These are phyloP conservation scores for Phytophthora ramorum DNA, from an alignment of 352 stramenopile genomes.

Conservation along the genomic window DNA sequence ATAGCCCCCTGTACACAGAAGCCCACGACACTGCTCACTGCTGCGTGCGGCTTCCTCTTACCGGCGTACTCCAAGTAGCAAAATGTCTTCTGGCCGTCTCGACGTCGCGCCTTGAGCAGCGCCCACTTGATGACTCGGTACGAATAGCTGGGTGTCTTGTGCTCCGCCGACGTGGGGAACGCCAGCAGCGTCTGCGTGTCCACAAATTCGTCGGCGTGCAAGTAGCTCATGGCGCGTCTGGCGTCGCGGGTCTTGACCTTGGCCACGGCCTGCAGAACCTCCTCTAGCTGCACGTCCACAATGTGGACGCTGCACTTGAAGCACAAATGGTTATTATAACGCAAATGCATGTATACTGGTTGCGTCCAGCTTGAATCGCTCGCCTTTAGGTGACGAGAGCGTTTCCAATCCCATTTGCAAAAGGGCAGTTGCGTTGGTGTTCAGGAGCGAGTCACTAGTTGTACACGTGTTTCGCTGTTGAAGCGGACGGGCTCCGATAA, in stretches of 20 bases:
- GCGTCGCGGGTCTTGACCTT: conserved; percentile 63
- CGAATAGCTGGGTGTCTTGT: conserved; percentile 64
- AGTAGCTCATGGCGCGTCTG: conserved; percentile 53
- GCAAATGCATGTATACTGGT: background rate
- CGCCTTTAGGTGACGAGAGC: background rate
- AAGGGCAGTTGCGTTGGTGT: conserved; percentile 13
- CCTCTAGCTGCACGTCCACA: conserved; percentile 62
- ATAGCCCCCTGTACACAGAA: conserved; percentile 86
- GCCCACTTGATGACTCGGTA: conserved; percentile 82
- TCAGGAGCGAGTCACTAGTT: conserved; percentile 22
- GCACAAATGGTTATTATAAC: conserved; percentile 25
- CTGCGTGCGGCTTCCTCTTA: conserved; percentile 51
- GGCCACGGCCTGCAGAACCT: conserved; percentile 70
- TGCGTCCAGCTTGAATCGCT: background rate
- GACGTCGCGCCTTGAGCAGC: conserved; percentile 35
- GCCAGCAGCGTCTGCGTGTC: conserved; percentile 77
- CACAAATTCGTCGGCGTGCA: conserved; percentile 61
- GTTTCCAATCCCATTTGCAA: conserved; percentile 1
- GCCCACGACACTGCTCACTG: conserved; percentile 64
- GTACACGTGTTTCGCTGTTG: conserved; percentile 34
- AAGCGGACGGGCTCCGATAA: conserved; percentile 11
- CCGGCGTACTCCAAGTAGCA: conserved; percentile 85
- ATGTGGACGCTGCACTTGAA: conserved; percentile 73
- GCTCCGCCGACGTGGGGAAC: conserved; percentile 57
- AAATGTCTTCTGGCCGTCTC: conserved; percentile 54